phyloP scores from a whole-genome alignment of 2,329 filamentous ascomycete species.

The Alternaria consortialis region DNA sequence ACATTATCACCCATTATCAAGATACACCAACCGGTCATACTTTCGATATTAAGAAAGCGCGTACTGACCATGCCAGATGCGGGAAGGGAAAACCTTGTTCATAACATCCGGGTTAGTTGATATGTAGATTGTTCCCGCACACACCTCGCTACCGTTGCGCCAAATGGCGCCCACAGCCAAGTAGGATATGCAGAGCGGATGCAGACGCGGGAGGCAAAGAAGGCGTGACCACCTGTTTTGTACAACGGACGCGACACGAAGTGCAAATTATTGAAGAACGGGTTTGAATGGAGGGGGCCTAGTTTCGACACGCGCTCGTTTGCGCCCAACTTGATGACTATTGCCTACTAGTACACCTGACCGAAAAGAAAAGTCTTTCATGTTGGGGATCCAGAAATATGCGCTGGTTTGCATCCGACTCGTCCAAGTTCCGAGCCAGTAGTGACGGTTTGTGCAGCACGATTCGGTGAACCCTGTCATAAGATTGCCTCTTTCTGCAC shows the following conservation, averaged over 20 bases:
- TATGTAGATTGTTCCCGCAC: slow-evolving; percentile 26
- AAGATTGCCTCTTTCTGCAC: background rate
- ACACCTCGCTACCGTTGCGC: slow-evolving; percentile 13
- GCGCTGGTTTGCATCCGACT: slow-evolving; percentile 17
- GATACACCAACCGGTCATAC: slow-evolving; percentile 8
- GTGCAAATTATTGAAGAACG: too few species aligned
- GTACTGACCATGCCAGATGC: slow-evolving; percentile 7
- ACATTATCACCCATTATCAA: slow-evolving; percentile 19
- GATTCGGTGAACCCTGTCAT: slow-evolving; percentile 1
- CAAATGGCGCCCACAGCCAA: slow-evolving; percentile 5
- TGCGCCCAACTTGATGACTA: background rate
- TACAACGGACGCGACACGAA: background rate
- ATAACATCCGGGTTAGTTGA: slow-evolving; percentile 35
- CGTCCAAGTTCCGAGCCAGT: slow-evolving; percentile 7
- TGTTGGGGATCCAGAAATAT: background rate
- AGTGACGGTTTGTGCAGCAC: slow-evolving; percentile 3
- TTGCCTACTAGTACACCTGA: slow-evolving; percentile 8
- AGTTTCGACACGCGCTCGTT: background rate
- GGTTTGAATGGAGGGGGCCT: too few species aligned
- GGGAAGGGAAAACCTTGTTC: slow-evolving; percentile 29
- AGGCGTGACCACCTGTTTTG: background rate
- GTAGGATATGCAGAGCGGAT: slow-evolving; percentile 7
- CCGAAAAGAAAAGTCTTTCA: background rate
- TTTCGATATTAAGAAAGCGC: slow-evolving; percentile 24
- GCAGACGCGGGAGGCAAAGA: slow-evolving; percentile 5